Evolutionary conservation across 2,329 filamentous ascomycete genomes (phyloP), one percentile per base, ranked within the genome.

Genomic region (Coniochaeta ligniaria): DNA sequence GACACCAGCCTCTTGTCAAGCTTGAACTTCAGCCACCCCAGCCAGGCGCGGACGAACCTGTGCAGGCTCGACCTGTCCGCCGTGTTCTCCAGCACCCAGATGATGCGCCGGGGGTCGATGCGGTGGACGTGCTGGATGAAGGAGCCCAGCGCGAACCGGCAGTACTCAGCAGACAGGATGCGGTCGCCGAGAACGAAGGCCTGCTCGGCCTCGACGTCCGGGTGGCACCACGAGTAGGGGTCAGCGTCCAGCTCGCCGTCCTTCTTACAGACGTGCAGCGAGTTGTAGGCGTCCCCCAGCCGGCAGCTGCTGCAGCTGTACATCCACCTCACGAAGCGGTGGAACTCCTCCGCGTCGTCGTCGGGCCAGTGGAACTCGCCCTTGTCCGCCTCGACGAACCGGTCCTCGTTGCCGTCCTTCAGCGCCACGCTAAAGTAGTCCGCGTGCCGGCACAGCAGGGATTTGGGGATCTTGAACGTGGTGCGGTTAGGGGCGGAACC

Each of bases 141-240:
- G n/a, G 61, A 59, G 1, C 55, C 59, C 14, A 63, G 57, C 17
- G 55, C 58, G 50, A 60, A 61, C 54, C 31, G 22, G 60, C 60
- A 59, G 58, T 60, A 63, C 31, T 54, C 28, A 6, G 22, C 16
- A 3, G 55, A 50, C 16, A 63, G 45, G 6, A 64, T 50, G 47
- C 63, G 58, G 55, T 64, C 61, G 26, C 60, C 63, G 20, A 64
- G 59, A 6, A 58, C 57, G 55, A 61, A 64, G 28, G 62, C 61
- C 17, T 43, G 47, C 45, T 63, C 63, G 22, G 57, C 35, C 24
- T 60, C 58, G 33, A 55, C 24, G 41, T 26, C 33, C 11, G 26
- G 20, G 24, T 22, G 28, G 33, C 61, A 63, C 61, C 60, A 61
- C 22, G 54, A 57, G 6, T 22, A 6, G 47, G 36, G 56, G 52